Percentiles rank a stretch among this genome's conserved stretches.
phyloP scores from a whole-genome alignment of 73 alveolate genomes.

The Blepharisma japonicum region DNA sequence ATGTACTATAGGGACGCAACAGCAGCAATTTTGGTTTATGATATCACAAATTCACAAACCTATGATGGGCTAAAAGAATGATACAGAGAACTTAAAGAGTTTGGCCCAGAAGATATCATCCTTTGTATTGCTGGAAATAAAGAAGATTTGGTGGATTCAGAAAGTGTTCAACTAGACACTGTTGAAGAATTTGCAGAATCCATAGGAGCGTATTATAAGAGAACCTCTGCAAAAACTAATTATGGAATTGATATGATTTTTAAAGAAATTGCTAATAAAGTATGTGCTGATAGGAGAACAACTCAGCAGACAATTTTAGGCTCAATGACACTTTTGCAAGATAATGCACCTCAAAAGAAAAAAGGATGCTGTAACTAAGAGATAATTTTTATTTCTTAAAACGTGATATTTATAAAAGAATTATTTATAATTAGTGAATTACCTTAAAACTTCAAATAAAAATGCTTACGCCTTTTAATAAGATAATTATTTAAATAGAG shows the following conservation, averaged over 20 bases:
- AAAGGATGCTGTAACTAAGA: too few relatives aligned
- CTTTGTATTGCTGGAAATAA: conserved; percentile 39
- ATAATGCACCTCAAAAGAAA: too few relatives aligned
- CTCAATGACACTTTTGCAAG: too few relatives aligned
- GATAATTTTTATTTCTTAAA: too few relatives aligned
- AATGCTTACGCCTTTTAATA: too few relatives aligned
- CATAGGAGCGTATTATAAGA: conserved; percentile 36
- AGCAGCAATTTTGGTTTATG: conserved; percentile 68
- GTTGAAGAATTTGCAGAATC: conserved; percentile 43
- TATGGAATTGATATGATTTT: conserved; percentile 44
- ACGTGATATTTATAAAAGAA: too few relatives aligned
- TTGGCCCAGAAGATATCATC: conserved; percentile 33
- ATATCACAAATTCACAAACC: conserved; percentile 47
- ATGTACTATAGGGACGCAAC: conserved; percentile 61
- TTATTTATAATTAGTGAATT: too few relatives aligned
- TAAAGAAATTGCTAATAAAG: not conserved
- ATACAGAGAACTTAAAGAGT: conserved; percentile 42
- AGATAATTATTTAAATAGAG: too few relatives aligned
- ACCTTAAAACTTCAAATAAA: too few relatives aligned
- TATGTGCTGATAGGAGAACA: too few relatives aligned
- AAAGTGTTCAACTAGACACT: conserved; percentile 37
- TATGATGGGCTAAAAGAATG: conserved; percentile 45
- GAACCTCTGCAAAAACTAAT: conserved; percentile 50
- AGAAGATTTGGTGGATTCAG: conserved; percentile 38
- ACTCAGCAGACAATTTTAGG: too few relatives aligned